phyloP scores from a whole-genome alignment of 2,329 filamentous ascomycete species.

The Sordariomycetes sp. region DNA sequence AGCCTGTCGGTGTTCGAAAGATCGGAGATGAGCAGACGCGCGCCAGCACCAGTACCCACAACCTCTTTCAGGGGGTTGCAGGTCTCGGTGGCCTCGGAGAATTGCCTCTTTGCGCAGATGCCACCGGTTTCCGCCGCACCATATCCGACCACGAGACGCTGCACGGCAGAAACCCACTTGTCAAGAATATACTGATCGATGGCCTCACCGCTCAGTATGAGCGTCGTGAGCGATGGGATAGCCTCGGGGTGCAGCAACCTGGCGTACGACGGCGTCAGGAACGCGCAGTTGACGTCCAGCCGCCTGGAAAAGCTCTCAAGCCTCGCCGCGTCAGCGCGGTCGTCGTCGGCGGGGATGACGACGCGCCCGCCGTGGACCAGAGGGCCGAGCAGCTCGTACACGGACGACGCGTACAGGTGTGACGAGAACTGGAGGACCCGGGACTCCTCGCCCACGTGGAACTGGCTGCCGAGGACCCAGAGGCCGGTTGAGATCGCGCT shows the following conservation, averaged over 20 bases:
- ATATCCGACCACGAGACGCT: conserved; percentile 10
- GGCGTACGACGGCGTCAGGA: conserved; percentile 8
- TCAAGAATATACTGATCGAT: neutral
- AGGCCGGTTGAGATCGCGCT: conserved; percentile 33
- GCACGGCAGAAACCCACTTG: neutral
- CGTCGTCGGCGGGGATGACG: conserved; percentile 24
- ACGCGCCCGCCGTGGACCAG: conserved; percentile 17
- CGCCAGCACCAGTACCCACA: conserved; percentile 4
- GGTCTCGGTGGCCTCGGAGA: neutral
- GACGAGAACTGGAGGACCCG: conserved; percentile 9
- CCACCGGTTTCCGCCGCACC: neutral
- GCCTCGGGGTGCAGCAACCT: conserved; percentile 5
- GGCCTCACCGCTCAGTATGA: conserved; percentile 10
- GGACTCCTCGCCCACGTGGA: conserved; percentile 21
- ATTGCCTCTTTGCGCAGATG: conserved; percentile 14
- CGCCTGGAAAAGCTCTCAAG: no score
- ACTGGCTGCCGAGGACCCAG: conserved; percentile 26
- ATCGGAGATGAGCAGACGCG: neutral
- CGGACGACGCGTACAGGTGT: conserved; percentile 12
- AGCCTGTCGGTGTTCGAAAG: conserved; percentile 4
- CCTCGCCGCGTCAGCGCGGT: conserved; percentile 19
- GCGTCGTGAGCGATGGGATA: conserved; percentile 3
- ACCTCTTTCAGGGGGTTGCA: conserved; percentile 7
- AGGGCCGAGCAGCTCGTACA: conserved; percentile 7
- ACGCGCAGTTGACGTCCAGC: conserved; percentile 3